A percentile compares a stretch with the other conserved stretches of the same genome.
Conservation (phyloP, 495 filamentous ascomycete species). For the Bacidia rubella region DNA sequence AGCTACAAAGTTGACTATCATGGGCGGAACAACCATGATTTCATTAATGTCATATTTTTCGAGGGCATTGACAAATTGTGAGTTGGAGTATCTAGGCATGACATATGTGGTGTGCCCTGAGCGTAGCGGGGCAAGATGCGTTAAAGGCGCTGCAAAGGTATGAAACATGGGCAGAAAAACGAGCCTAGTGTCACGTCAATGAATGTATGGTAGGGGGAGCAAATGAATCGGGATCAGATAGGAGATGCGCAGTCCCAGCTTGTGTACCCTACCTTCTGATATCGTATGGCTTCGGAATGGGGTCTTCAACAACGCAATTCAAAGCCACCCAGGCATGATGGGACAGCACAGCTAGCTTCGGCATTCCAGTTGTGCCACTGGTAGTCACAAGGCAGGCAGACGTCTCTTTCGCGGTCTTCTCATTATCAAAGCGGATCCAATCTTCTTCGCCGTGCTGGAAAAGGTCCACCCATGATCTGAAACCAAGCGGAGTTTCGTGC, state of each 20-base stretch:
- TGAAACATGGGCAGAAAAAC: slow-evolving; percentile 49
- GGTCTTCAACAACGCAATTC: slow-evolving; percentile 31
- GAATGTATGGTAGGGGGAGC: too few species aligned
- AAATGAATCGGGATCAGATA: not conserved
- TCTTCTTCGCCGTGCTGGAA: slow-evolving; percentile 33
- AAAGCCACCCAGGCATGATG: slow-evolving; percentile 39
- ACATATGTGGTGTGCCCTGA: slow-evolving; percentile 35
- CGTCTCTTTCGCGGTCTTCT: slow-evolving; percentile 20
- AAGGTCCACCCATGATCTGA: slow-evolving; percentile 34
- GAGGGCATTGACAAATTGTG: slow-evolving; percentile 33
- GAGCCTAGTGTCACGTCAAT: slow-evolving; percentile 11
- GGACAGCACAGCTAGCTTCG: slow-evolving; percentile 37
- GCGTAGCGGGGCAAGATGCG: slow-evolving; percentile 34
- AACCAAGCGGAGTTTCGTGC: slow-evolving; percentile 21
- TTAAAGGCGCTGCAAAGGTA: slow-evolving; percentile 34
- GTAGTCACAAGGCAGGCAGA: slow-evolving; percentile 32
- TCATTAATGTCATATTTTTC: slow-evolving; percentile 40
- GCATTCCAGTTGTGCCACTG: slow-evolving; percentile 42
- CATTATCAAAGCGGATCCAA: slow-evolving; percentile 37
- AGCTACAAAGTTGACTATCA: slow-evolving; percentile 38
- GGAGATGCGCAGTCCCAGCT: not conserved
- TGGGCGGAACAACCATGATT: slow-evolving; percentile 39
- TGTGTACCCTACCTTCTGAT: slow-evolving; percentile 23
- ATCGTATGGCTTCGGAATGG: slow-evolving; percentile 27
- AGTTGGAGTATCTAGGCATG: slow-evolving; percentile 43